These are phyloP conservation scores for Fonsecaea pedrosoi DNA, from an alignment of 2,329 filamentous ascomycete genomes.

Conservation along the genomic window DNA sequence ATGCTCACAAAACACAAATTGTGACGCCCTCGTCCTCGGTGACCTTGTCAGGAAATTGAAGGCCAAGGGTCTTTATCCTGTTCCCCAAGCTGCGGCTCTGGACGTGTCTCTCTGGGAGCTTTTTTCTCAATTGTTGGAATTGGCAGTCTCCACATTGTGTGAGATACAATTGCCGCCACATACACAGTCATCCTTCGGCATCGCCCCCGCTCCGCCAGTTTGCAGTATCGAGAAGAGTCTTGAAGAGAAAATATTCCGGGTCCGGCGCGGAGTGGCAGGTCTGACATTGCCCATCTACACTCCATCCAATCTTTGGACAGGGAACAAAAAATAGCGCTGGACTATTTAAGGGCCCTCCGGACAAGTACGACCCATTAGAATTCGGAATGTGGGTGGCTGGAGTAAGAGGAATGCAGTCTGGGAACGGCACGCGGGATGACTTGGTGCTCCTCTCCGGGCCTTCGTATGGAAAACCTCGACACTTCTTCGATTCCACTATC, in stretches of 20 bases:
- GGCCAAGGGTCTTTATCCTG: background rate
- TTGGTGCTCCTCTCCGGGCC: background rate
- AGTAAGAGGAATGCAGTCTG: background rate
- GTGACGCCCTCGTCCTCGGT: constrained; percentile 7
- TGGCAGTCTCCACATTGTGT: background rate
- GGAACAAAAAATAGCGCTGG: background rate
- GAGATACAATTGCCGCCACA: background rate
- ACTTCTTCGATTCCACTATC: background rate
- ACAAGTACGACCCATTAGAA: no score
- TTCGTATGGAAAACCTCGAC: background rate
- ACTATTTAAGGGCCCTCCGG: no score
- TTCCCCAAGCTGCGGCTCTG: background rate
- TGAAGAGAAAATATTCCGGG: background rate
- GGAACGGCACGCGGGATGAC: no score
- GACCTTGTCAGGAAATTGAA: constrained; percentile 8
- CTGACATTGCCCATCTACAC: background rate
- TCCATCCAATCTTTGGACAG: background rate
- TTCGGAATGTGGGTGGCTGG: background rate
- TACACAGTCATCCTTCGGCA: background rate
- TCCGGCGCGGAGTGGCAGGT: background rate
- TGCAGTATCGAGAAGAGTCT: background rate
- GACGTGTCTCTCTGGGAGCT: background rate
- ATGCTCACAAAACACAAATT: background rate
- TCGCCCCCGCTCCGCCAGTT: background rate
- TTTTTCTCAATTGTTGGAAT: background rate